A percentile compares a stretch with the other conserved stretches of the same genome.
phyloP scores from a whole-genome alignment of 768 basidiomycete species.

The Antrodiella citrinella region DNA sequence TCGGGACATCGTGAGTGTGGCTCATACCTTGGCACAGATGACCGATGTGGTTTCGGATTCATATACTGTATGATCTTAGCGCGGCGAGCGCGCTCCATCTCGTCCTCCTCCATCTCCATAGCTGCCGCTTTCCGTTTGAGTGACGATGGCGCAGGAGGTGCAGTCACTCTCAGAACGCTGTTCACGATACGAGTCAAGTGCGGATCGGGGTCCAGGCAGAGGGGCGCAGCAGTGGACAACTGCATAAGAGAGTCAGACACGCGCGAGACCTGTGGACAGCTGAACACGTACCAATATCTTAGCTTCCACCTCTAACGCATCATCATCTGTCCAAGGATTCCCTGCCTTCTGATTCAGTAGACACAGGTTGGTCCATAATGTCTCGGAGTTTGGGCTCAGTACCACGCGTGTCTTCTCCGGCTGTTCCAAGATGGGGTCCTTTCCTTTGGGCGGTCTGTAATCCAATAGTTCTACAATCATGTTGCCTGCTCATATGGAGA shows the following conservation, averaged over 20 bases:
- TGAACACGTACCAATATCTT: constrained; percentile 52
- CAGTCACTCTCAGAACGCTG: constrained; percentile 62
- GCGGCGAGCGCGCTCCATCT: constrained; percentile 63
- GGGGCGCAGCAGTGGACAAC: constrained; percentile 67
- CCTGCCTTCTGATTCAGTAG: constrained; percentile 52
- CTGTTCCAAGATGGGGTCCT: constrained; percentile 49
- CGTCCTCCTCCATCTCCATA: constrained; percentile 68
- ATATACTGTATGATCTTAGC: constrained; percentile 74
- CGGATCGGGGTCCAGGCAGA: constrained; percentile 76
- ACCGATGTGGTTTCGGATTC: constrained; percentile 48
- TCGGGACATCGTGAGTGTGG: background rate
- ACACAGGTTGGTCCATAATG: constrained; percentile 74
- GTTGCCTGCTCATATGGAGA: constrained; percentile 48
- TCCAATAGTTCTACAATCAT: constrained; percentile 81
- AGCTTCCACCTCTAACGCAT: constrained; percentile 69
- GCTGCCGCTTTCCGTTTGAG: constrained; percentile 70
- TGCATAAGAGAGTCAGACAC: constrained; percentile 22
- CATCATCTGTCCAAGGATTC: constrained; percentile 57
- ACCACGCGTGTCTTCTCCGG: constrained; percentile 64
- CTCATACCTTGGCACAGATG: constrained; percentile 42
- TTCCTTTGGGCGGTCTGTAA: constrained; percentile 52
- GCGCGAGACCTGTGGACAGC: constrained; percentile 2
- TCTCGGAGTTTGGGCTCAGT: constrained; percentile 70
- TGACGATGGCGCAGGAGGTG: constrained; percentile 63
- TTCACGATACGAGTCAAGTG: constrained; percentile 72